A percentile compares a stretch with the other conserved stretches of the same genome.
These are phyloP conservation scores for Tuber magnatum DNA, from an alignment of 495 filamentous ascomycete genomes.

Conservation along the genomic window DNA sequence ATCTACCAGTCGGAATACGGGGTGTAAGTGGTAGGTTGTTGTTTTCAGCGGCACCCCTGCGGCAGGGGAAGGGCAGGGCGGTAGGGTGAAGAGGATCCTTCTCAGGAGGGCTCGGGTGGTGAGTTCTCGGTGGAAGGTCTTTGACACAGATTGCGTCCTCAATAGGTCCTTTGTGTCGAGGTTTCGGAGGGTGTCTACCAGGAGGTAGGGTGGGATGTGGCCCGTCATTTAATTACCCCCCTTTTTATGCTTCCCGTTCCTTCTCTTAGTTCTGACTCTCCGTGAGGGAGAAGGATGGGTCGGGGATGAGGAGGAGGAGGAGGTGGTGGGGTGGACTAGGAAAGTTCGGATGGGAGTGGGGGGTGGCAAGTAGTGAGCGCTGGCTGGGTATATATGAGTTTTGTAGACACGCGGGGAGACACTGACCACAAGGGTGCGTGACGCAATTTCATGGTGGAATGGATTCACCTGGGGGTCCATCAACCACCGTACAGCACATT, in stretches of 20 bases:
- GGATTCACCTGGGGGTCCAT: background rate
- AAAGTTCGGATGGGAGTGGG: background rate
- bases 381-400: background rate
- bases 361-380: background rate
- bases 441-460: background rate
- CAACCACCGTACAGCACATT: background rate
- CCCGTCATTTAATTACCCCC: background rate
- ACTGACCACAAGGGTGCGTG: background rate
- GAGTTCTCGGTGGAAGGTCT: background rate
- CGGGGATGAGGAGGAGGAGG: background rate
- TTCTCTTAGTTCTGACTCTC: background rate
- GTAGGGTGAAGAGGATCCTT: slow-evolving; percentile 14
- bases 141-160: background rate
- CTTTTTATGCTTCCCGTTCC: too few relatives aligned
- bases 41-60: background rate
- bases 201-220: slow-evolving; percentile 17
- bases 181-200: slow-evolving; percentile 17
- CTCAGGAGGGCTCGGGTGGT: slow-evolving; percentile 1
- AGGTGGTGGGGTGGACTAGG: background rate
- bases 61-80: background rate
- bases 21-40: slow-evolving; percentile 6
- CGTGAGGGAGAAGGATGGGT: background rate
- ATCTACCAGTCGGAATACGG: slow-evolving; percentile 11
- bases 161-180: slow-evolving; percentile 6
- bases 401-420: background rate